Base-by-base conservation (phyloP, 805 yeast genomes). In the Saccharomycopsis capsularis region DNA sequence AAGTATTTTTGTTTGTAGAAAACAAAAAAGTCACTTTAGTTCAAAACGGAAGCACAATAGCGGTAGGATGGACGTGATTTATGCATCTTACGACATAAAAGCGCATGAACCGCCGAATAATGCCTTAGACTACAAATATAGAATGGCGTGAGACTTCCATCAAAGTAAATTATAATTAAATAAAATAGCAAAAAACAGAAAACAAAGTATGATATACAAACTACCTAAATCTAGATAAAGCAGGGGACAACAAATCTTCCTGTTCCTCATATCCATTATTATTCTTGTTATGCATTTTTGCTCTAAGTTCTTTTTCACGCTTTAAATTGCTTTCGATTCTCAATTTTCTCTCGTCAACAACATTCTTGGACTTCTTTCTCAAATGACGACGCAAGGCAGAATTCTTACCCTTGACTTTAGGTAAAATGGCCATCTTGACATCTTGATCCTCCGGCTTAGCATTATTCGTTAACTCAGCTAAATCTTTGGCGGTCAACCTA, bases 341-440 rank as follows among this genome's bases (percentile, higher is more conserved):
- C 13, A 71, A 53, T 51, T 64, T 66, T 50, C 60, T 67, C 2
- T 62, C 61, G 15, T 57, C 55, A 1, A 56, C 47, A 23, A 60
- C 61, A 32, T 55, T 52, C 41, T 63, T 60, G 1, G 63, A 57
- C 58, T 62, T 62, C 44, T 61, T 63, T 27, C 66, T 57, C 58
- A 66, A 68, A 63, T 81, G 81, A 47, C 81, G 76, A 62, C 96
- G 81, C 52, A 91, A 68, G 1, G 89, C 81, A 6, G 97, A 87
- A 67, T 89, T 87, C 65, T 85, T 85, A 42, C 87, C 85, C 61
- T 79, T 80, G 35, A 80, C 81, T 27, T 80, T 81, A 2, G 95
- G 85, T 55, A 76, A 77, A 15, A 84, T 69, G 50, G 71, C 73
- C 51, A 79, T 72, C 54, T 81, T 79, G 30, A 69, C 72, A 3